Percentiles rank a stretch among this genome's conserved stretches.
Evolutionary conservation across 2,329 filamentous ascomycete species (phyloP).

Genomic region (Xylariaceae sp.): DNA sequence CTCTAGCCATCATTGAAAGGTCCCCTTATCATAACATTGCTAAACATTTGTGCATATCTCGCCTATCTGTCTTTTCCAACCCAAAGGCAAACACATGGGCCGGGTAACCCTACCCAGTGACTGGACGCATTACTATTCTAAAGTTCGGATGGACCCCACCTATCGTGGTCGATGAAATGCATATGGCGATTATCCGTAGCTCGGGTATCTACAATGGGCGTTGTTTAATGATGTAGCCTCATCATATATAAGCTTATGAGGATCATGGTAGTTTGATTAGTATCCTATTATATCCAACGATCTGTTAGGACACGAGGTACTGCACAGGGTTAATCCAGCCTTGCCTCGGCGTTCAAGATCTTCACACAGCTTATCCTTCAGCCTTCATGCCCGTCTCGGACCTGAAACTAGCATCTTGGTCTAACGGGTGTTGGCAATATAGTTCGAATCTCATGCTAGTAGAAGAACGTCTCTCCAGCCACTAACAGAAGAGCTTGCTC

Average conservation of each 20-base stretch:
- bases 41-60: not conserved
- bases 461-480: conserved; percentile 8
- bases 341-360: conserved; percentile 15
- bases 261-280: not conserved
- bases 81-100: not conserved
- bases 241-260: conserved; percentile 3
- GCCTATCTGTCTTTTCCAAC: conserved; percentile 6
- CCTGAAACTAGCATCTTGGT: conserved; percentile 20
- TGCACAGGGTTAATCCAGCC: conserved; percentile 11
- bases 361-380: conserved; percentile 7
- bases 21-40: not conserved
- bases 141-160: not conserved
- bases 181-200: conserved; percentile 15
- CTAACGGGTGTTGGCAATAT: conserved; percentile 8
- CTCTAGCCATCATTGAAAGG: not conserved
- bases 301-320: conserved; percentile 1
- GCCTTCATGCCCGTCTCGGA: conserved; percentile 26
- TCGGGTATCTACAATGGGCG: conserved; percentile 9
- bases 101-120: not conserved
- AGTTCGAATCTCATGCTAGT: conserved; percentile 3
- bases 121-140: not conserved
- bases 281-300: conserved; percentile 1
- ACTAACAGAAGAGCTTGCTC: conserved; percentile 2
- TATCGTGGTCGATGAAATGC: conserved; percentile 2
- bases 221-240: conserved; percentile 4